phyloP scores from a whole-genome alignment of 257 asterid genomes.

The Catharanthus roseus region DNA sequence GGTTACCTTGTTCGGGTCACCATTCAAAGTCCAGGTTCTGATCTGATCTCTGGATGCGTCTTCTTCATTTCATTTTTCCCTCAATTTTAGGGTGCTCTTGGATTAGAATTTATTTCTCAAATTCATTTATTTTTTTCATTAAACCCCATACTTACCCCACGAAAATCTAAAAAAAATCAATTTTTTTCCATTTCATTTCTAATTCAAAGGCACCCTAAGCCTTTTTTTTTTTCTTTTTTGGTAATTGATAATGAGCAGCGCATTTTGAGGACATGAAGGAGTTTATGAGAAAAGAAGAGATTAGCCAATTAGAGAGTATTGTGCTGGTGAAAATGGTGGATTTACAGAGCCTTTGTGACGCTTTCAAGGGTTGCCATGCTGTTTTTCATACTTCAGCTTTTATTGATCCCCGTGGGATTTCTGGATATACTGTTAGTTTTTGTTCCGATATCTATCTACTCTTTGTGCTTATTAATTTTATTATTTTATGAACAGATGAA shows the following conservation, averaged over 20 bases:
- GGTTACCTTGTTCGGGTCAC: conserved; percentile 34
- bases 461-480: too few relatives aligned
- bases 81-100: too few relatives aligned
- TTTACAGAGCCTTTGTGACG: conserved; percentile 23
- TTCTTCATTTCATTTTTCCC: too few relatives aligned
- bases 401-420: conserved; percentile 33
- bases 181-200: too few relatives aligned
- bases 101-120: too few relatives aligned
- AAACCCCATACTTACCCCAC: too few relatives aligned
- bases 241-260: conserved; percentile 7
- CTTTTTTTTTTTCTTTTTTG: too few relatives aligned
- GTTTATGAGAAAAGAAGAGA: conserved; percentile 27
- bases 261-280: conserved; percentile 30
- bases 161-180: too few relatives aligned
- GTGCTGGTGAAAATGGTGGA: conserved; percentile 28
- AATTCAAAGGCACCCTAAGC: too few relatives aligned
- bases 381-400: conserved; percentile 35
- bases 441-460: too few relatives aligned
- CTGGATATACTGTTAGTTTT: conserved; percentile 30
- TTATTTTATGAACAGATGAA: too few relatives aligned
- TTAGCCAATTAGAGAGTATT: conserved; percentile 25
- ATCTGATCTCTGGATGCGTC: neutral
- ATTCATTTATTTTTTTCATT: too few relatives aligned
- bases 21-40: conserved; percentile 24
- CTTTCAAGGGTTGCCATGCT: conserved; percentile 32